A percentile compares a stretch with the other conserved stretches of the same genome.
These are phyloP conservation scores for Parathielavia hyrcaniae DNA, from an alignment of 495 filamentous ascomycete species.

Conservation along the genomic window DNA sequence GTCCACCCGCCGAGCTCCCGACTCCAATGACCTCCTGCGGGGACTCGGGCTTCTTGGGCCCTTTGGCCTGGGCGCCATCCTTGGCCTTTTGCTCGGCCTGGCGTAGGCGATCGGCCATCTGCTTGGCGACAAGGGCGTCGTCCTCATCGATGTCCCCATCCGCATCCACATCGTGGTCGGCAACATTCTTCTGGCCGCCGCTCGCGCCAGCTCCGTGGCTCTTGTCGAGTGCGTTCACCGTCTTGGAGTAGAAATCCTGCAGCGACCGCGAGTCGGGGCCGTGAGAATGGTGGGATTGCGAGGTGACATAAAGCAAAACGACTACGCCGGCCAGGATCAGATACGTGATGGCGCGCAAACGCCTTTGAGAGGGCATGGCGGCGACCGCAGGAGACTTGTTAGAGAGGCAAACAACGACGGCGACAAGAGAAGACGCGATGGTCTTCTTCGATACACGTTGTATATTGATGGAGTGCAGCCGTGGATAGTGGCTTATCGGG, in stretches of 20 bases:
- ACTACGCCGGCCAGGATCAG: slow-evolving; percentile 52
- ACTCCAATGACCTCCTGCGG: slow-evolving; percentile 44
- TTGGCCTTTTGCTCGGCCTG: slow-evolving; percentile 53
- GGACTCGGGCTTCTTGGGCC: slow-evolving; percentile 48
- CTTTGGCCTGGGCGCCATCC: slow-evolving; percentile 47
- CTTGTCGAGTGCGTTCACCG: slow-evolving; percentile 43
- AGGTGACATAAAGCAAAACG: slow-evolving; percentile 57
- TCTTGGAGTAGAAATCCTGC: slow-evolving; percentile 52
- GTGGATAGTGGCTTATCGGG: not conserved
- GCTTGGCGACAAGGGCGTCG: slow-evolving; percentile 34
- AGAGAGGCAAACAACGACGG: no score
- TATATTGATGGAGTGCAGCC: no score
- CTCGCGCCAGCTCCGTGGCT: slow-evolving; percentile 15
- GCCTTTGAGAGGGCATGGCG: slow-evolving; percentile 66
- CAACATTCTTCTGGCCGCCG: slow-evolving; percentile 30
- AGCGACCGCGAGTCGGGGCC: slow-evolving; percentile 36
- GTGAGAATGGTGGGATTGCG: slow-evolving; percentile 33
- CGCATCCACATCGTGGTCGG: slow-evolving; percentile 36
- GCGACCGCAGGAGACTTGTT: not conserved
- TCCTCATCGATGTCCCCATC: slow-evolving; percentile 45
- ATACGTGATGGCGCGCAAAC: slow-evolving; percentile 55
- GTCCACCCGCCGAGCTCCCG: slow-evolving; percentile 58
- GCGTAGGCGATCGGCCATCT: slow-evolving; percentile 41
- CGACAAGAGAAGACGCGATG: no score
- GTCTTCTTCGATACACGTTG: no score